Conservation (phyloP, 768 basidiomycete species). For the Suillus subaureus region DNA sequence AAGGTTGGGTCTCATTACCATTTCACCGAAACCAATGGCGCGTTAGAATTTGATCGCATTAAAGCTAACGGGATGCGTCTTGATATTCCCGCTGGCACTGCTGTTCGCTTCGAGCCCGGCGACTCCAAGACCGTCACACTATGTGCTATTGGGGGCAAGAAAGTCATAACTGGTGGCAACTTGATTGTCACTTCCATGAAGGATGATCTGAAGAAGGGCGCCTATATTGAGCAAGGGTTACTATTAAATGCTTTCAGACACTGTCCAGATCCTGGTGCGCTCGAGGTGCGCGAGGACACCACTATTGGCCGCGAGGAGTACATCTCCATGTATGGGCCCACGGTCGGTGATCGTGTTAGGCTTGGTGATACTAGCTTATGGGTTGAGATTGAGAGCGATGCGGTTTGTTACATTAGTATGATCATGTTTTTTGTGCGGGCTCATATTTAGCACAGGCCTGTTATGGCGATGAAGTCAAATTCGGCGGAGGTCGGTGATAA, state of each 20-base stretch:
- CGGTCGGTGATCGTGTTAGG: slow-evolving; percentile 84
- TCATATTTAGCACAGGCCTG: slow-evolving; percentile 51
- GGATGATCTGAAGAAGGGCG: slow-evolving; percentile 40
- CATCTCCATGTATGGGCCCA: slow-evolving; percentile 95
- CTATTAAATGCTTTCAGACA: slow-evolving; percentile 71
- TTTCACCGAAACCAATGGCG: slow-evolving; percentile 87
- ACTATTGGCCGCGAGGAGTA: slow-evolving; percentile 73
- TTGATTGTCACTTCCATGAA: slow-evolving; percentile 52
- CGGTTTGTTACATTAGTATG: slow-evolving; percentile 40
- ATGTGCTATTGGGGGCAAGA: slow-evolving; percentile 73
- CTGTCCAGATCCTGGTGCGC: slow-evolving; percentile 63
- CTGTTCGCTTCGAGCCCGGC: slow-evolving; percentile 95
- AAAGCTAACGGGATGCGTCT: slow-evolving; percentile 83
- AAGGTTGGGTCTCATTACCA: slow-evolving; percentile 95
- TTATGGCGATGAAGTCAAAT: slow-evolving; percentile 97
- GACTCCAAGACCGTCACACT: slow-evolving; percentile 84
- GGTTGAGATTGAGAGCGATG: slow-evolving; percentile 90
- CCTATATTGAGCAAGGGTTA: slow-evolving; percentile 49
- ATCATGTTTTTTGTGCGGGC: neutral
- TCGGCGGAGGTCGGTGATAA: slow-evolving; percentile 76
- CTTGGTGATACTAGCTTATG: slow-evolving; percentile 90
- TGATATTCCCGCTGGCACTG: slow-evolving; percentile 93
- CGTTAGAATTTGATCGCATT: slow-evolving; percentile 79
- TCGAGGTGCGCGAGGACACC: slow-evolving; percentile 51
- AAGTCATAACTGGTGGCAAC: slow-evolving; percentile 80